Conservation (phyloP, 768 basidiomycete species). For the Cubamyces lactineus region DNA sequence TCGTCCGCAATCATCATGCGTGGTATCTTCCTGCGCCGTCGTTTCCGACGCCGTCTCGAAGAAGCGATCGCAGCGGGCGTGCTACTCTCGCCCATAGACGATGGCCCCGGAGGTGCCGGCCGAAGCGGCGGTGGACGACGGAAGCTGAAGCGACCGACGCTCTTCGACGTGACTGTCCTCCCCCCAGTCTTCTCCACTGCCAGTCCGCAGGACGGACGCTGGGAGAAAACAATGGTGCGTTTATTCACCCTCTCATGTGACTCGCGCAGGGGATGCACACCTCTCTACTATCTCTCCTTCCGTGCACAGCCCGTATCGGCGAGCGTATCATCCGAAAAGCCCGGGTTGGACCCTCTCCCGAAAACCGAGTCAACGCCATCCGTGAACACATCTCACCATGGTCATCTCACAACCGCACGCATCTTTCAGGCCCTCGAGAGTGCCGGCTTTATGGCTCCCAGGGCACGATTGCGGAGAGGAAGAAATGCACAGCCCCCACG, state of each 20-base stretch:
- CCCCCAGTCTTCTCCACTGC: conserved; percentile 23
- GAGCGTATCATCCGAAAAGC: conserved; percentile 17
- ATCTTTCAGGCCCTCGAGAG: conserved; percentile 11
- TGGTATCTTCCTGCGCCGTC: conserved; percentile 61
- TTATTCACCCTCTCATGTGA: neutral
- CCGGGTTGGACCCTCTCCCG: conserved; percentile 8
- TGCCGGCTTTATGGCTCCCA: conserved; percentile 12
- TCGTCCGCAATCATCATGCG: conserved; percentile 67
- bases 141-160: conserved; percentile 49
- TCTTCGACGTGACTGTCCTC: conserved; percentile 51
- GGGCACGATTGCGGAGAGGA: conserved; percentile 9
- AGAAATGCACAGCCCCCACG: conserved; percentile 9
- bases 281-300: neutral
- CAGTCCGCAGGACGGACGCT: conserved; percentile 38
- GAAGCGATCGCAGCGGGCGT: conserved; percentile 56
- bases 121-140: conserved; percentile 41
- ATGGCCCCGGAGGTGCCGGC: conserved; percentile 18
- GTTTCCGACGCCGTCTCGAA: conserved; percentile 56
- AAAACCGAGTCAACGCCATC: neutral
- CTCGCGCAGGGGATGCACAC: neutral
- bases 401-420: neutral
- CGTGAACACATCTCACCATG: neutral
- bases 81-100: conserved; percentile 41
- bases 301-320: conserved; percentile 24
- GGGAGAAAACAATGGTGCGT: conserved; percentile 55